A percentile compares a stretch with the other conserved stretches of the same genome.
Evolutionary conservation across 2,329 filamentous ascomycete species (phyloP).

Genomic region (Calcarisporium arbuscula): DNA sequence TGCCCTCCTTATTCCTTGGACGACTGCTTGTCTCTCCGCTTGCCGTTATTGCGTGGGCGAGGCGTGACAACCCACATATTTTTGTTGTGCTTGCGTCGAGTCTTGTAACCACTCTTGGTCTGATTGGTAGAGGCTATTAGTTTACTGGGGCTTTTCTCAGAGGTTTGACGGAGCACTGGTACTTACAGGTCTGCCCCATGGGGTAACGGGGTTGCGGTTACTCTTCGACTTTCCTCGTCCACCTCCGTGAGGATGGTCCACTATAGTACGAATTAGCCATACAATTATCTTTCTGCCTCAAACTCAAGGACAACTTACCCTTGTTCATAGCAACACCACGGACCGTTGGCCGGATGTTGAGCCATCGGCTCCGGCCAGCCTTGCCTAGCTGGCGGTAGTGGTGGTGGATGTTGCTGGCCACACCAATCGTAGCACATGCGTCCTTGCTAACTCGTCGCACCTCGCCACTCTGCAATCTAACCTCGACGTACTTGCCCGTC

Average conservation of each 20-base stretch:
- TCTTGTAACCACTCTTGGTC: conserved; percentile 88
- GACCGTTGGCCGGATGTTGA: conserved; percentile 91
- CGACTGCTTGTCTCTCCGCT: conserved; percentile 63
- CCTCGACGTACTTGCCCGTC: conserved; percentile 71
- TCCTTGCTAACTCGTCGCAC: conserved; percentile 83
- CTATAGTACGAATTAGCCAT: conserved; percentile 31
- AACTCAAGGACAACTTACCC: conserved; percentile 48
- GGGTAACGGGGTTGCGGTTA: conserved; percentile 89
- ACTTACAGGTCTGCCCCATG: conserved; percentile 92
- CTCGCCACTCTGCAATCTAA: conserved; percentile 88
- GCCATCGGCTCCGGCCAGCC: conserved; percentile 86
- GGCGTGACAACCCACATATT: conserved; percentile 88
- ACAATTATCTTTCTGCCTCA: too few relatives aligned
- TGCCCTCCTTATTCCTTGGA: conserved; percentile 22
- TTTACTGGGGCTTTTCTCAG: neutral
- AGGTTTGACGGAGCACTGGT: neutral
- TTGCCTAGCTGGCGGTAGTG: conserved; percentile 91
- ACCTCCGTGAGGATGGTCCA: conserved; percentile 97
- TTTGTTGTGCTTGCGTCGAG: conserved; percentile 76
- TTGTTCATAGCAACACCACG: conserved; percentile 99
- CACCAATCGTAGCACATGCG: conserved; percentile 88
- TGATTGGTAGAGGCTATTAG: conserved; percentile 19
- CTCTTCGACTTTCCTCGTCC: conserved; percentile 99
- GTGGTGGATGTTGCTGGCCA: conserved; percentile 88
- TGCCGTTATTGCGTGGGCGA: conserved; percentile 83